Evolutionary conservation across 192 early-diverging fungal species (phyloP), one percentile per base, ranked within the genome.

Genomic region (Coemansia sp.): DNA sequence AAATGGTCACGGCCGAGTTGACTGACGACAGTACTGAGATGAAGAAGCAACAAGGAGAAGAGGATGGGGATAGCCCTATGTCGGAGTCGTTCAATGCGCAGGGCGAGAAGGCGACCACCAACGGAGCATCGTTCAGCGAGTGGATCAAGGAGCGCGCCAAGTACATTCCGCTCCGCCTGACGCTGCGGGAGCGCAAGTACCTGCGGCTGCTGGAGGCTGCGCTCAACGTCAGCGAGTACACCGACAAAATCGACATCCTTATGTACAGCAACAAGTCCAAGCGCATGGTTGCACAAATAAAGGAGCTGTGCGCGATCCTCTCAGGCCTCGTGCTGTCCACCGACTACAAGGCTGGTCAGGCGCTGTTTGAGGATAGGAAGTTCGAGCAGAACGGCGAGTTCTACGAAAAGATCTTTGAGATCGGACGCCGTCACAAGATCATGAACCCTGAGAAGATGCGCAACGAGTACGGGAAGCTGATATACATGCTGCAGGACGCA

Each of bases 391-490:
- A 94, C 71, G 87, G 88, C 39, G 87, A 88, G 34, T 93, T 93
- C 49, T 94, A 87, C 72, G 89, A 91, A 61, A 82, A 78, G 35
- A 84, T 94, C 20, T 87, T 87, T 62, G 86, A 87, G 74, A 82
- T 87, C 30, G 86, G 86, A 26, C 84, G 93, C 59, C 86, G 93
- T 53, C 90, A 94, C 72, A 94, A 94, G 79, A 91, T 93, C 70
- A 92, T 91, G 90, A 92, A 94, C 66, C 97, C 97, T 0, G 97
- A 99, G 70, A 95, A 95, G 75, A 97, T 99, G 95, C 85, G 97
- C 59, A 82, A 86, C 59, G 92, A 92, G 25, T 99, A 99, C 72
- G 97, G 97, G 49, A 99, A 99, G 74, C 81, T 99, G 53, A 90
- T 97, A 86, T 97, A 95, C 78, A 61, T 99, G 75, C 84, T 99